Conservation (phyloP, 176 grass and related monocot genomes). For the Oryza glaberrima region DNA sequence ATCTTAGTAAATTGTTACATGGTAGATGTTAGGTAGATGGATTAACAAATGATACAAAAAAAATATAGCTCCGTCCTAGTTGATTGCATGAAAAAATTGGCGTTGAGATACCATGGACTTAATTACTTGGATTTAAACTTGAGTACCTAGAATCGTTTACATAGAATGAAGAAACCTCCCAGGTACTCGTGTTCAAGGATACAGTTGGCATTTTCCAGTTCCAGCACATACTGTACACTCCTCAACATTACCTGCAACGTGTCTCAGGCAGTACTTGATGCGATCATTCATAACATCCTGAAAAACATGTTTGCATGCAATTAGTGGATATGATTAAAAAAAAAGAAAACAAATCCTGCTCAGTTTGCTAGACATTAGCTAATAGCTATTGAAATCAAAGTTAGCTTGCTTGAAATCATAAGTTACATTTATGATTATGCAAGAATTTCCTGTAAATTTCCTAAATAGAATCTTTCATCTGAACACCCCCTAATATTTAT, state of each 20-base stretch:
- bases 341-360: neutral
- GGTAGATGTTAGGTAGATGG: too few relatives aligned
- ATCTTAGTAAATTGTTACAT: too few relatives aligned
- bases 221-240: conserved; percentile 79
- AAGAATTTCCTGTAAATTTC: neutral
- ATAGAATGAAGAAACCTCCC: neutral
- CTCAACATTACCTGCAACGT: conserved; percentile 60
- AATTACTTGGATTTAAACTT: neutral
- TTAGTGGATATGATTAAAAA: neutral
- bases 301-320: conserved; percentile 11
- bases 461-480: neutral
- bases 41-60: too few relatives aligned
- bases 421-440: neutral
- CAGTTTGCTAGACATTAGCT: neutral
- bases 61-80: neutral
- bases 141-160: neutral
- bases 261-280: conserved; percentile 82
- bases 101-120: neutral
- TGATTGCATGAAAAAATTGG: neutral
- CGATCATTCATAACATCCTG: conserved; percentile 92
- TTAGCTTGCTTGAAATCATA: neutral
- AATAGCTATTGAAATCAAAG: neutral
- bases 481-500: neutral
- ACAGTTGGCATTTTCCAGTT: conserved; percentile 76
- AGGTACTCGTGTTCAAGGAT: conserved; percentile 34